Conservation (phyloP, 1,139 yeast genomes). For the Suhomyces terraborum region DNA sequence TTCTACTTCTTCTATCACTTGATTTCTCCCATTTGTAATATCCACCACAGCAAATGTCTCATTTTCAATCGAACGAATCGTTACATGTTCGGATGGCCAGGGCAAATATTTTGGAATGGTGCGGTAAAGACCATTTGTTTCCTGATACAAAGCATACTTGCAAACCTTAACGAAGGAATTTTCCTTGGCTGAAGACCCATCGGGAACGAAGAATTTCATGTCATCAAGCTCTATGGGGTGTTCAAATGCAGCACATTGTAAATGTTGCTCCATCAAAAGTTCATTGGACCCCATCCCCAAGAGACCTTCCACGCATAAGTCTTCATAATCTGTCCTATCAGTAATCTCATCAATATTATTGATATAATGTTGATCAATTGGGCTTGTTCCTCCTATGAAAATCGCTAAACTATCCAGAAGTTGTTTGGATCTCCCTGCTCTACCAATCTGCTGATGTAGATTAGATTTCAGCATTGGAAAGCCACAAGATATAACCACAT, state of each 20-base stretch:
- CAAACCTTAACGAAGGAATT: conserved; percentile 39
- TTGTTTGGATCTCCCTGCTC: conserved; percentile 86
- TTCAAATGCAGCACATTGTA: conserved; percentile 95
- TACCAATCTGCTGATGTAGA: conserved; percentile 92
- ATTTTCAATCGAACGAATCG: conserved; percentile 82
- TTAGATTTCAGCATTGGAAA: conserved; percentile 86
- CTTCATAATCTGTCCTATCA: conserved; percentile 43
- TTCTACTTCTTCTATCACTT: conserved; percentile 88
- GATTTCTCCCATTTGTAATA: conserved; percentile 70
- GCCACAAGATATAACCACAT: conserved; percentile 89
- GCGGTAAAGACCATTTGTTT: conserved; percentile 58
- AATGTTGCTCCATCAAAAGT: conserved; percentile 68
- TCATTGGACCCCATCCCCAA: conserved; percentile 38
- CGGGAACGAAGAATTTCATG: conserved; percentile 51
- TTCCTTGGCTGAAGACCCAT: conserved; percentile 20
- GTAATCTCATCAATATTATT: conserved; percentile 67
- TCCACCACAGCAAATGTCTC: conserved; percentile 85
- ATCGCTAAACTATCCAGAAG: conserved; percentile 68
- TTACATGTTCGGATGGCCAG: conserved; percentile 73
- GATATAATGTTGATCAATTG: conserved; percentile 84
- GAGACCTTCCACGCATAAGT: conserved; percentile 44
- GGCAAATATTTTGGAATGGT: conserved; percentile 66
- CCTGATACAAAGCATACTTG: conserved; percentile 46
- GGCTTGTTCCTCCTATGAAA: conserved; percentile 80
- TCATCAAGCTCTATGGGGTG: conserved; percentile 63